Evolutionary conservation across 768 basidiomycete genomes (phyloP).

Genomic region (Psilocybe cyanescens): DNA sequence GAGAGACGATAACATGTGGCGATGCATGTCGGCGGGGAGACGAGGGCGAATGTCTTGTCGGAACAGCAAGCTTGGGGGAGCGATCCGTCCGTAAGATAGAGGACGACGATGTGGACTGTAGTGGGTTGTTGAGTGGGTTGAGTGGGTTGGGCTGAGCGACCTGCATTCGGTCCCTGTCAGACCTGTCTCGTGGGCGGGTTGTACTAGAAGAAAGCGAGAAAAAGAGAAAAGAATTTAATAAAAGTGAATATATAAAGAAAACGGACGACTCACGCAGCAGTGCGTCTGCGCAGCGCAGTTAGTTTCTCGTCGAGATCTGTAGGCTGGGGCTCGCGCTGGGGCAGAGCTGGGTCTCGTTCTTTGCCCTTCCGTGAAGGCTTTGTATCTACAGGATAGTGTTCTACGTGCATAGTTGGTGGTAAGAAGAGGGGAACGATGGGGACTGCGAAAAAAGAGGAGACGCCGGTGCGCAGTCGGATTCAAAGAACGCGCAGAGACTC

Average conservation of each 20-base stretch:
- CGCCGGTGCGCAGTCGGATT: conserved; percentile 26
- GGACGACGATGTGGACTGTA: conserved; percentile 7
- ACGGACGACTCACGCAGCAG: conserved; percentile 19
- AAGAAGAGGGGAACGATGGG: conserved; percentile 21
- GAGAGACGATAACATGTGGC: conserved; percentile 38
- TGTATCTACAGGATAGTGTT: conserved; percentile 14
- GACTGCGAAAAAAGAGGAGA: conserved; percentile 25
- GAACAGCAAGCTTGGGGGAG: conserved; percentile 30
- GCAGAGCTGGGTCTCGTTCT: conserved; percentile 41
- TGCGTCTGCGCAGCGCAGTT: conserved; percentile 56
- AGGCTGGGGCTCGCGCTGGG: conserved; percentile 37
- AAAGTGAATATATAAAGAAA: background rate
- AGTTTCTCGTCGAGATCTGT: conserved; percentile 62
- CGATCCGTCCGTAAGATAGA: conserved; percentile 28
- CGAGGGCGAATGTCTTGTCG: conserved; percentile 29
- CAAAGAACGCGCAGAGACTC: background rate
- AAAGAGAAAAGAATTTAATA: conserved; percentile 7
- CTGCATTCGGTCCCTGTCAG: conserved; percentile 43
- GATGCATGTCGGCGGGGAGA: conserved; percentile 40
- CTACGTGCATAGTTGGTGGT: conserved; percentile 29
- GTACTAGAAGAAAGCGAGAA: conserved; percentile 34
- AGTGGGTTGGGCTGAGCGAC: conserved; percentile 28
- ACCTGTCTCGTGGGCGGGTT: conserved; percentile 47
- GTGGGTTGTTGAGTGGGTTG: conserved; percentile 16
- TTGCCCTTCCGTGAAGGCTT: conserved; percentile 42